Conservation (phyloP, 2,329 filamentous ascomycete genomes). For the Metarhizium album region DNA sequence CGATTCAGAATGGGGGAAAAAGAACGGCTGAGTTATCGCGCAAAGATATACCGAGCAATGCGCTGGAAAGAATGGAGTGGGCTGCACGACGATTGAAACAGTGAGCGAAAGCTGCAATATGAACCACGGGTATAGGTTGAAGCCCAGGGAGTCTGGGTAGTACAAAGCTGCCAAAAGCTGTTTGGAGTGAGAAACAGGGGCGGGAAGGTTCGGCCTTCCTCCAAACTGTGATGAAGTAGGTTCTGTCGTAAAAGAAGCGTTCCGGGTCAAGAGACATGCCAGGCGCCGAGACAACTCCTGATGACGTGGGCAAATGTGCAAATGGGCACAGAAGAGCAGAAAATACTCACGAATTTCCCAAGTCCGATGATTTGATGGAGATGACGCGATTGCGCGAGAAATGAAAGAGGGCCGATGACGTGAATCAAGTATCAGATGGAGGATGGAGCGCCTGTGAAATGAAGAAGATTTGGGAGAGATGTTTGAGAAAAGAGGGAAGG, state of each 20-base stretch:
- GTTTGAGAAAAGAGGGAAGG: conserved; percentile 6
- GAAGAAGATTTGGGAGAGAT: neutral
- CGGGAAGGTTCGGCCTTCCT: no score
- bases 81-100: neutral
- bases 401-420: neutral
- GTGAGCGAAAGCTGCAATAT: neutral
- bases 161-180: neutral
- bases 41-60: neutral
- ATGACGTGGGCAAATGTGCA: no score
- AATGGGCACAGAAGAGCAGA: no score
- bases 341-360: neutral
- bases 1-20: neutral
- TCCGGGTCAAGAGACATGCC: no score
- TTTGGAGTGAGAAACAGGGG: no score
- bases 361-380: neutral
- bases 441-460: neutral
- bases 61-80: neutral
- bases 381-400: neutral
- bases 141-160: neutral
- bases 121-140: neutral
- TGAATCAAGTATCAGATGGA: neutral
- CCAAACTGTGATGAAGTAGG: no score
- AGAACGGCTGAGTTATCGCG: neutral
- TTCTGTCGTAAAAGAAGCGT: no score
- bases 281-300: no score